phyloP scores from a whole-genome alignment of 345 rosid genomes.

The Dipteronia sinensis region DNA sequence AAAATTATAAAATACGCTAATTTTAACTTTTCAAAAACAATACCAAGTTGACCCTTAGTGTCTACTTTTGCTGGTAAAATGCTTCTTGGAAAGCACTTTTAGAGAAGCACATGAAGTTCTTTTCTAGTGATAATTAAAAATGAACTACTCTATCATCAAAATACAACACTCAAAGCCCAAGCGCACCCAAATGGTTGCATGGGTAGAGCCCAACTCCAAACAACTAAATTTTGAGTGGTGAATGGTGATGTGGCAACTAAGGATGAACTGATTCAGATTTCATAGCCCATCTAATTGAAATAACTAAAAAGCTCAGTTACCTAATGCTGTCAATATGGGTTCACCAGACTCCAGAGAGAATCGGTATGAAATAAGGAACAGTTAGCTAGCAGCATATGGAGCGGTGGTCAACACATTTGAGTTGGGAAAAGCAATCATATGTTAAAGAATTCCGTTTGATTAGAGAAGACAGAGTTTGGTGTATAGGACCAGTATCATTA shows the following conservation, averaged over 20 bases:
- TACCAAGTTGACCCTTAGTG: no score
- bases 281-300: constrained; percentile 12
- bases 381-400: constrained; percentile 29
- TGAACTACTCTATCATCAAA: no score
- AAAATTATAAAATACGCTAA: no score
- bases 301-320: constrained; percentile 32
- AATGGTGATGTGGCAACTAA: no score
- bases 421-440: constrained; percentile 33
- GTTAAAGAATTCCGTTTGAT: constrained; percentile 24
- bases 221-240: no score
- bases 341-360: constrained; percentile 1
- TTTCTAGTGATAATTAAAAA: not conserved
- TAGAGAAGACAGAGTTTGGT: constrained; percentile 39
- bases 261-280: no score
- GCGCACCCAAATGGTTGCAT: no score
- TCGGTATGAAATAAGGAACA: not conserved
- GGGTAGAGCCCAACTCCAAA: no score
- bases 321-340: constrained; percentile 10
- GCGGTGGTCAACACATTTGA: constrained; percentile 39
- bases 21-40: no score
- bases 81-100: not conserved
- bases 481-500: constrained; percentile 54
- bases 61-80: not conserved
- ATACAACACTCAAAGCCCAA: no score
- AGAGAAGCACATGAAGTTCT: not conserved